Base-by-base conservation (phyloP, 129 eudicot genomes). In the Lactuca sativa region DNA sequence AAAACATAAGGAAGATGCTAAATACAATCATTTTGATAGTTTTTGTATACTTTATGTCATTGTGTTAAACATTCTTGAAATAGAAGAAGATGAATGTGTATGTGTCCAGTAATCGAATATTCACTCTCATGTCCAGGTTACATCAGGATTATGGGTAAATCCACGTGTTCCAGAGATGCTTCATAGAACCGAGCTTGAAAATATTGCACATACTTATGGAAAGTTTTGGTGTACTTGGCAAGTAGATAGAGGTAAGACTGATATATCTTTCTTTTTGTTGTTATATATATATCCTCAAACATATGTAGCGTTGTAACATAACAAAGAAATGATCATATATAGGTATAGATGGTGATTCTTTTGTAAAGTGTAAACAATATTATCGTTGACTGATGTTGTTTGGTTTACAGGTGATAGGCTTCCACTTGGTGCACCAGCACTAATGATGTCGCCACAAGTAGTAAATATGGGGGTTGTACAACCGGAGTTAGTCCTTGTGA, bases 201-300 rank as follows among this genome's bases (percentile, higher is more conserved):
- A 81, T 21, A 68, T 92, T 8, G 81, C 96, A 9, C 82, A 67
- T 40, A 80, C 89, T 25, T 92, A 88, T 66, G 97, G 97, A 67
- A 92, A 92, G 78, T 92, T 86, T 79, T 92, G 96, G 97, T 92
- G 97, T 87, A 88, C 97, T 8, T 92, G 97, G 97, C 97, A 92
- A 74, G 85, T 81, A 52, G 97, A 92, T 32, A 81, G 97, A 87
- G 97, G 96, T 79, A 63, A 61, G 56, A 38, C 25, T 52, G 36
- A 59, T 14, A 59, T 14, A 14, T 41, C 43, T 5, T 52, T 54
- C 17, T 36, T 10, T 53, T 37, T 36, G 16, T 54, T 53, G 4
- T 67, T 41, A 9, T 9, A 11, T 49, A 52, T 9, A 11, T 49
- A 52, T 9, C 2, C 3, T 9, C 38, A 15, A 0, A 12, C 9